A percentile compares a stretch with the other conserved stretches of the same genome.
Conservation (phyloP, 2,329 filamentous ascomycete species). For the Aspergillus floridensis region DNA sequence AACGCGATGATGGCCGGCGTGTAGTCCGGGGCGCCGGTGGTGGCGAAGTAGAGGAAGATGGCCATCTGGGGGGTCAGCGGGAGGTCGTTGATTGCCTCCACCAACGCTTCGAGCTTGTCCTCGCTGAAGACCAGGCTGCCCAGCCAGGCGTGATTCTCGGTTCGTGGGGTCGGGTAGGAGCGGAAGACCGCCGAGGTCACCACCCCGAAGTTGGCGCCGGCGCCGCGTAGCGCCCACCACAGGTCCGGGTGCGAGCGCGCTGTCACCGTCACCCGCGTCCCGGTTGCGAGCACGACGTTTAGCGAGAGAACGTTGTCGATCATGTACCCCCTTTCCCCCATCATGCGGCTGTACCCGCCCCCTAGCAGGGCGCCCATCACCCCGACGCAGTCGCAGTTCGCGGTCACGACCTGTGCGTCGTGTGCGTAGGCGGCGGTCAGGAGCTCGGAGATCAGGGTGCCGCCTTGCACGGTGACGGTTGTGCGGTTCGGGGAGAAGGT, state of each 20-base stretch:
- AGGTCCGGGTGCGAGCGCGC: slow-evolving; percentile 3
- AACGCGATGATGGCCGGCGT: too few species aligned
- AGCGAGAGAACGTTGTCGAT: background rate
- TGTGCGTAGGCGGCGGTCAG: background rate
- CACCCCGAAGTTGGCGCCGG: slow-evolving; percentile 8
- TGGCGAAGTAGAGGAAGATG: too few species aligned
- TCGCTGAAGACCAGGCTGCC: too few species aligned
- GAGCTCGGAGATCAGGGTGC: background rate
- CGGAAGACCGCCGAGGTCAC: slow-evolving; percentile 6
- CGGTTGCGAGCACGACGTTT: too few species aligned
- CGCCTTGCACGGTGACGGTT: slow-evolving; percentile 2
- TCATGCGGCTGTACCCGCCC: slow-evolving; percentile 1
- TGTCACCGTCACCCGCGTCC: too few species aligned
- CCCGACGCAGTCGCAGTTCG: slow-evolving; percentile 4
- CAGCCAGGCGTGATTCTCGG: too few species aligned
- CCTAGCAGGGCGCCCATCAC: slow-evolving; percentile 2
- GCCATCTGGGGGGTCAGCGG: too few species aligned
- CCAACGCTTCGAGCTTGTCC: too few species aligned
- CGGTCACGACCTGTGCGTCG: background rate
- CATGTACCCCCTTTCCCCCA: background rate
- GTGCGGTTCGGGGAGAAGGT: background rate
- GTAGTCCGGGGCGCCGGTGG: too few species aligned
- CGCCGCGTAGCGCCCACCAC: slow-evolving; percentile 9
- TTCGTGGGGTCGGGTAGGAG: too few species aligned
- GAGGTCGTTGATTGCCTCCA: too few species aligned